Evolutionary conservation across 768 basidiomycete genomes (phyloP).

Genomic region (Peribolospora baueri): DNA sequence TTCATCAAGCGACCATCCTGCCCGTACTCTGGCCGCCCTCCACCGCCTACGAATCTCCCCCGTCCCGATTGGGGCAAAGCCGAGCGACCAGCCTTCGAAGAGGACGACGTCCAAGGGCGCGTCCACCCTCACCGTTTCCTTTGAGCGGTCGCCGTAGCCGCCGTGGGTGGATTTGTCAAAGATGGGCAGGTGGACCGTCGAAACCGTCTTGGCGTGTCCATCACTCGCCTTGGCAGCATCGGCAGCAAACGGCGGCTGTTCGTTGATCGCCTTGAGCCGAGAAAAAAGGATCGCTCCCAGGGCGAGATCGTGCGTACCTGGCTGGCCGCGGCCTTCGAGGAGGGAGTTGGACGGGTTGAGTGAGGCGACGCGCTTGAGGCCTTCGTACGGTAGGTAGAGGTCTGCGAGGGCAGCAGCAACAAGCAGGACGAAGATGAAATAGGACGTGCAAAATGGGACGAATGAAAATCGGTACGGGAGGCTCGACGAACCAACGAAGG

Average conservation of each 20-base stretch:
- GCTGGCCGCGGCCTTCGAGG: conserved; percentile 63
- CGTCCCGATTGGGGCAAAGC: conserved; percentile 41
- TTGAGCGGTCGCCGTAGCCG: conserved; percentile 62
- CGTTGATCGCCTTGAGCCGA: conserved; percentile 27
- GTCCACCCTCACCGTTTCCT: conserved; percentile 26
- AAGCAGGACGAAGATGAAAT: conserved; percentile 35
- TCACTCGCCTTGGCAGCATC: conserved; percentile 2
- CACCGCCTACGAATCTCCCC: conserved; percentile 34
- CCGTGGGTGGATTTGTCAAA: conserved; percentile 66
- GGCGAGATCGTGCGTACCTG: conserved; percentile 66
- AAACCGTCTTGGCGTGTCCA: no score
- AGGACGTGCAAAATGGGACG: conserved; percentile 39
- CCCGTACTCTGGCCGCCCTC: background rate
- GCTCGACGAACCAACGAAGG: background rate
- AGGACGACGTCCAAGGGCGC: conserved; percentile 53
- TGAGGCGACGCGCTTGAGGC: conserved; percentile 32
- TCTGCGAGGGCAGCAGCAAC: conserved; percentile 24
- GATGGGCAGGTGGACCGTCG: conserved; percentile 33
- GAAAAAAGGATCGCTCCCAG: conserved; percentile 35
- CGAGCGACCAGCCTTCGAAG: conserved; percentile 89
- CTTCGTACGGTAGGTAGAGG: conserved; percentile 53
- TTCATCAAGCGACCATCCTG: no score
- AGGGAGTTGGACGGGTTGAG: conserved; percentile 37
- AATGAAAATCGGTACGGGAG: background rate
- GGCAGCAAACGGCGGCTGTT: background rate